phyloP scores from a whole-genome alignment of 805 yeast species.

The Nakazawaea molendinolei region DNA sequence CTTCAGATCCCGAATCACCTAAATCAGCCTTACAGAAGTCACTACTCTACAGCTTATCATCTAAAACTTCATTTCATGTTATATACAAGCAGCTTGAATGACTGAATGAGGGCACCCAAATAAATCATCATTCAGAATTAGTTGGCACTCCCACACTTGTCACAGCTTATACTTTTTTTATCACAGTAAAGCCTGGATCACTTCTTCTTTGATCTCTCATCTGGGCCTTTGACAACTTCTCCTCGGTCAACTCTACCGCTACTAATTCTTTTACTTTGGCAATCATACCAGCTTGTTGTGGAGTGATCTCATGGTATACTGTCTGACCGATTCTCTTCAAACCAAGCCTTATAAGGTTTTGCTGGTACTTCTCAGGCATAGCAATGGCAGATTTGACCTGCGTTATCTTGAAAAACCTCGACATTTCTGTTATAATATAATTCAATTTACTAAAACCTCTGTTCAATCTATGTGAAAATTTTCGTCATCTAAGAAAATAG shows the following conservation, averaged over 20 bases:
- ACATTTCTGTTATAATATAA: no score
- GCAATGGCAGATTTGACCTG: slow-evolving; percentile 83
- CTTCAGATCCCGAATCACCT: no score
- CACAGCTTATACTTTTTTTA: slow-evolving; percentile 19
- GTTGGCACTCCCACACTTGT: no score
- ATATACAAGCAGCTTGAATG: no score
- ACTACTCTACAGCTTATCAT: no score
- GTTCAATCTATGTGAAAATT: no score
- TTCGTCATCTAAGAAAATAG: no score
- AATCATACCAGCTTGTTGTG: slow-evolving; percentile 80
- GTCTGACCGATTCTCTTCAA: slow-evolving; percentile 67
- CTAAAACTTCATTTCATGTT: no score
- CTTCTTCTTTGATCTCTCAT: slow-evolving; percentile 51
- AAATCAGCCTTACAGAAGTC: no score
- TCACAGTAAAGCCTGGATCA: slow-evolving; percentile 57
- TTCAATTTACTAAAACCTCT: no score
- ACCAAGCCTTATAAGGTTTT: slow-evolving; percentile 67
- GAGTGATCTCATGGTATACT: slow-evolving; percentile 65
- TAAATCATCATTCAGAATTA: no score
- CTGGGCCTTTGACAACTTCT: slow-evolving; percentile 41
- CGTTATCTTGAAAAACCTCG: slow-evolving; percentile 53
- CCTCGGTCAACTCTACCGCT: slow-evolving; percentile 65
- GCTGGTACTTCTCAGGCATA: slow-evolving; percentile 60
- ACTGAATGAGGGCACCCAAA: no score
- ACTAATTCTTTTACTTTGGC: slow-evolving; percentile 82